Evolutionary conservation across 805 yeast species (phyloP).

Genomic region (Yarrowia sp.): DNA sequence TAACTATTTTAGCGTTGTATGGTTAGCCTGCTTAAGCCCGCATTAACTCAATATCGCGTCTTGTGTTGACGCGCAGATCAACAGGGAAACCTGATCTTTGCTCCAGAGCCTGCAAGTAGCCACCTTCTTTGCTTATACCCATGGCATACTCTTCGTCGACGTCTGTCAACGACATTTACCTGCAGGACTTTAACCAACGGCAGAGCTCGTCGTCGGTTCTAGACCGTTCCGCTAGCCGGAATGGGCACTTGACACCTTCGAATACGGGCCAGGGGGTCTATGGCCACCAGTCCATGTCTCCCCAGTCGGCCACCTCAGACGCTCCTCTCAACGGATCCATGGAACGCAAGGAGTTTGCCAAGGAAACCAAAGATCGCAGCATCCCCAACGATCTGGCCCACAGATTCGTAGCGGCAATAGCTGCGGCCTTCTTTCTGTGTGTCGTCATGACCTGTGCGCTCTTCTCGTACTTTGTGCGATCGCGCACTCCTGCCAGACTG

Average conservation of each 20-base stretch:
- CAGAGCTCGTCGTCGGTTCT: conserved; percentile 43
- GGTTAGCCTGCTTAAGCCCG: conserved; percentile 13
- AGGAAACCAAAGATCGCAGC: conserved; percentile 2
- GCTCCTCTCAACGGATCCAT: conserved; percentile 1
- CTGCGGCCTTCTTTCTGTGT: conserved; percentile 20
- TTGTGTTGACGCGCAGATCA: conserved; percentile 32
- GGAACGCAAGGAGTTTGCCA: conserved; percentile 8
- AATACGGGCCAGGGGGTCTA: conserved; percentile 1
- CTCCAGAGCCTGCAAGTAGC: conserved; percentile 12
- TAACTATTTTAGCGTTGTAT: conserved; percentile 14
- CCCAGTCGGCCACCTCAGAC: conserved; percentile 18
- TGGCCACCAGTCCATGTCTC: conserved; percentile 1
- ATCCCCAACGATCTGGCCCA: conserved; percentile 16
- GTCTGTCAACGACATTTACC: conserved; percentile 39
- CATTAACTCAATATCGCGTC: conserved; percentile 33
- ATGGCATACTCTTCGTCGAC: conserved; percentile 38
- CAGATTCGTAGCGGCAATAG: conserved; percentile 19
- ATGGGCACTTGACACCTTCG: conserved; percentile 28
- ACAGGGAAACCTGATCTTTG: conserved; percentile 3
- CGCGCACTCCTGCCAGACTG: conserved; percentile 29
- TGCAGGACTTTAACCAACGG: conserved; percentile 44
- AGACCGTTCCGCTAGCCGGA: conserved; percentile 40
- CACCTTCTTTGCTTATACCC: not conserved
- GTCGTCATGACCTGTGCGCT: conserved; percentile 37
- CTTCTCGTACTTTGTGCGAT: conserved; percentile 15